phyloP scores from a whole-genome alignment of 148 eudicot genomes.

The Arctostaphylos glauca region DNA sequence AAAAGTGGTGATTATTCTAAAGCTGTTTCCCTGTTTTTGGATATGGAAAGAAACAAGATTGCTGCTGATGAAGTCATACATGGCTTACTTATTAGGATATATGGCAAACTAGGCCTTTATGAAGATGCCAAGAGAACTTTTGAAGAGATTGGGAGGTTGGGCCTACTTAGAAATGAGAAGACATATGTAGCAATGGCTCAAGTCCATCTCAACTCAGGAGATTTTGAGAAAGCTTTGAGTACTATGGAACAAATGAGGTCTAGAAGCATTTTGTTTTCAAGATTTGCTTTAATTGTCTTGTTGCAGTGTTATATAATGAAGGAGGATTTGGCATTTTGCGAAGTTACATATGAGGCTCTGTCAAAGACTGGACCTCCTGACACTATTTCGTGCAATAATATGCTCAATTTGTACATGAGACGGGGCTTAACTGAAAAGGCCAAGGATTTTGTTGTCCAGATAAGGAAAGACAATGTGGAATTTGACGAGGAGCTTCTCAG shows the following conservation, averaged over 20 bases:
- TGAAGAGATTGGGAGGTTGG: constrained; percentile 56
- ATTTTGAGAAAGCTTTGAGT: constrained; percentile 52
- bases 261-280: constrained; percentile 51
- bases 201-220: constrained; percentile 65
- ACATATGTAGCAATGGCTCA: constrained; percentile 90
- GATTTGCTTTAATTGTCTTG: constrained; percentile 54
- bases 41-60: constrained; percentile 70
- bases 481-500: constrained; percentile 63
- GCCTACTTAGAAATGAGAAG: constrained; percentile 66
- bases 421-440: constrained; percentile 56
- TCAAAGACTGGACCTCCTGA: constrained; percentile 61
- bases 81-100: constrained; percentile 82
- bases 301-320: constrained; percentile 65
- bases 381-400: constrained; percentile 57
- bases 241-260: constrained; percentile 64
- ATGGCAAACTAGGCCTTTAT: constrained; percentile 85
- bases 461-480: constrained; percentile 52
- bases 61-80: constrained; percentile 79
- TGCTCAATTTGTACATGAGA: constrained; percentile 61
- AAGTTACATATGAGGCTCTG: constrained; percentile 56
- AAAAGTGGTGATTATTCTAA: constrained; percentile 72
- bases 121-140: constrained; percentile 84
- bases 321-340: constrained; percentile 69
- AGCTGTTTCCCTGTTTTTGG: constrained; percentile 76
- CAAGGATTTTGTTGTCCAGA: constrained; percentile 49